Percentiles rank a stretch among this genome's conserved stretches.
Conservation (phyloP, 768 basidiomycete genomes). For the Lactifluus volemus region DNA sequence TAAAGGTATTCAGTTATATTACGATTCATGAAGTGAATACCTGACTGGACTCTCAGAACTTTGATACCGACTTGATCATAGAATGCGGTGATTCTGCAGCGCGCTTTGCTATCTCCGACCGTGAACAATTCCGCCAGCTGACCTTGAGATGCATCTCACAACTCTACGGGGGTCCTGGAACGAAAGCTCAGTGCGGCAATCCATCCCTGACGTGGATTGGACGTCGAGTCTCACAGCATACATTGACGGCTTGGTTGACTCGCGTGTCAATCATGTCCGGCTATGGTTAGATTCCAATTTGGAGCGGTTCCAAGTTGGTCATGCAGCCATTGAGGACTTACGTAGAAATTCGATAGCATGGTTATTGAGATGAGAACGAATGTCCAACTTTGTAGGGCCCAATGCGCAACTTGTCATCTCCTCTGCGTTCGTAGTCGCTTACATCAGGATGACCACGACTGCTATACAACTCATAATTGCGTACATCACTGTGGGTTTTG, state of each 20-base stretch:
- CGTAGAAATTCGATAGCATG: conserved; percentile 35
- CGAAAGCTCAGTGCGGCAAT: conserved; percentile 27
- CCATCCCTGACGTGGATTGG: conserved; percentile 36
- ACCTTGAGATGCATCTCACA: conserved; percentile 23
- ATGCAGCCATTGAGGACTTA: conserved; percentile 39
- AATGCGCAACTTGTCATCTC: conserved; percentile 42
- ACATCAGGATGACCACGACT: conserved; percentile 42
- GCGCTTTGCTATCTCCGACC: conserved; percentile 28
- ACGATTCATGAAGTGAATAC: background rate
- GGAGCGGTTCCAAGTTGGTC: conserved; percentile 34
- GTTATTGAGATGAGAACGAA: conserved; percentile 38
- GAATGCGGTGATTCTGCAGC: conserved; percentile 30
- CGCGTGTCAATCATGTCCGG: conserved; percentile 40
- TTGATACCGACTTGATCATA: conserved; percentile 42
- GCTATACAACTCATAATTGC: conserved; percentile 43
- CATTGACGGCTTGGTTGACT: conserved; percentile 32
- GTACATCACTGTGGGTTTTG: conserved; percentile 35
- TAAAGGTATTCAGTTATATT: conserved; percentile 35
- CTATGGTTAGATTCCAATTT: conserved; percentile 46
- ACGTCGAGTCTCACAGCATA: conserved; percentile 29
- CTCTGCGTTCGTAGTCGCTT: conserved; percentile 37
- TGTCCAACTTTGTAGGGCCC: conserved; percentile 40
- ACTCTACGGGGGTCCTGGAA: conserved; percentile 26
- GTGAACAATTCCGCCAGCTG: conserved; percentile 8
- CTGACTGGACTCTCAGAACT: conserved; percentile 30